Conservation (phyloP, 441 rosid genomes). For the Gossypium gossypioides region DNA sequence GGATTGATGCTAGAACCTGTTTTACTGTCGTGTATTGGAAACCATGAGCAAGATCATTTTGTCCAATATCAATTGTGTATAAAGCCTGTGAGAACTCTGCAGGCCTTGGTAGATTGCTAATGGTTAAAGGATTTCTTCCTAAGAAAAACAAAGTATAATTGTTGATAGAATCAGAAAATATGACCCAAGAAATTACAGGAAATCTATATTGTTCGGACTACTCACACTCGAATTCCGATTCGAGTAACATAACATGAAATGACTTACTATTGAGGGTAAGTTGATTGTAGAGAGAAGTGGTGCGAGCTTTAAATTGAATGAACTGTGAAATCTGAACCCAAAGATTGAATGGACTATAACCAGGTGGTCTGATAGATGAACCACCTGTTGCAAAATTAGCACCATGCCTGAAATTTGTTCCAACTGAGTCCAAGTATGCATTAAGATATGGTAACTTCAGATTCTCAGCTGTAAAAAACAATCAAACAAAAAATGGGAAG, state of each 20-base stretch:
- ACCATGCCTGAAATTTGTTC: conserved; percentile 47
- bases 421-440: conserved; percentile 55
- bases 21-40: conserved; percentile 34
- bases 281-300: conserved; percentile 33
- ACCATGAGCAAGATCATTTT: conserved; percentile 59
- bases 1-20: conserved; percentile 52
- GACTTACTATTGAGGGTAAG: conserved; percentile 25
- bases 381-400: conserved; percentile 69
- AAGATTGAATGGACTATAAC: conserved; percentile 61
- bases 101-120: conserved; percentile 48
- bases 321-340: conserved; percentile 65
- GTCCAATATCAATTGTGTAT: conserved; percentile 69
- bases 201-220: too few species aligned
- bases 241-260: background rate
- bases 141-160: background rate
- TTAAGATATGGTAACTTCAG: conserved; percentile 46
- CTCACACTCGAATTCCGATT: background rate
- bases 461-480: conserved; percentile 39
- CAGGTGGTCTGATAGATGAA: conserved; percentile 48
- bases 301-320: conserved; percentile 51
- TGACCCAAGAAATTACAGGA: background rate
- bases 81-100: conserved; percentile 56
- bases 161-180: background rate
- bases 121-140: conserved; percentile 27
- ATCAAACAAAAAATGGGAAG: background rate